Base-by-base conservation (phyloP, 1,284 basidiomycete genomes). In the Golubevia sp. region DNA sequence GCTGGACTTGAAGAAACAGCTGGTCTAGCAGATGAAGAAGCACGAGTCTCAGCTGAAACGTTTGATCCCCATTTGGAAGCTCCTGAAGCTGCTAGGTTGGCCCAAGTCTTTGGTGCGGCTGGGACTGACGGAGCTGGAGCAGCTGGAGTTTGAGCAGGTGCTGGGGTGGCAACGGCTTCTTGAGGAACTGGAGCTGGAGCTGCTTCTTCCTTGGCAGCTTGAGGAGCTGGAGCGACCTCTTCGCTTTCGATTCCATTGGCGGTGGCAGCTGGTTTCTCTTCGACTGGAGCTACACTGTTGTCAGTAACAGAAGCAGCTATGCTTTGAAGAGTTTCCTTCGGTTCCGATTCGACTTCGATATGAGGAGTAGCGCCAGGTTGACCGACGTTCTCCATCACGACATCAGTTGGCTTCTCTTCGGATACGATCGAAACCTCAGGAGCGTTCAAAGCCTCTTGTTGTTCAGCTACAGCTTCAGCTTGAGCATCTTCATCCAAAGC, bases 1-100 rank as follows among this genome's bases (percentile, higher is more conserved):
- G 76, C 72, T 38, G 88, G 85, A 49, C 85, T 85, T 38, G 88
- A 85, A 23, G 86, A 85, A 4, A 84, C 76, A 64, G 63, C 4
- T 63, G 53, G 56, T 44, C 18, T n/a, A 38, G n/a, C 21, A 24
- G 18, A 44, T 15, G 30, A 15, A 38, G 72, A 67, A 11, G 75
- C 68, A 44, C 70, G 67, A 23, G 73, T 66, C 56, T 79, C 76
- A 30, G 72, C 30, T 13, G 70, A 67, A 58, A 77, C 76, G 59
- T 74, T 70, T 58, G 70, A 64, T 50, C 76, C 78, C 80, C 80
- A 83, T 25, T 71, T 74, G 55, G 62, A 70, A 20, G 55, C 79
- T 62, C 72, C 74, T 6, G 73, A 70, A 21, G 80, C 79, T 20
- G 80, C 80, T 13, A 83, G 74, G 52, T 71, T 77, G 54, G 80